Percentiles rank a stretch among this genome's conserved stretches.
phyloP scores from a whole-genome alignment of 1,284 basidiomycete species.

The Vanrija humicola region DNA sequence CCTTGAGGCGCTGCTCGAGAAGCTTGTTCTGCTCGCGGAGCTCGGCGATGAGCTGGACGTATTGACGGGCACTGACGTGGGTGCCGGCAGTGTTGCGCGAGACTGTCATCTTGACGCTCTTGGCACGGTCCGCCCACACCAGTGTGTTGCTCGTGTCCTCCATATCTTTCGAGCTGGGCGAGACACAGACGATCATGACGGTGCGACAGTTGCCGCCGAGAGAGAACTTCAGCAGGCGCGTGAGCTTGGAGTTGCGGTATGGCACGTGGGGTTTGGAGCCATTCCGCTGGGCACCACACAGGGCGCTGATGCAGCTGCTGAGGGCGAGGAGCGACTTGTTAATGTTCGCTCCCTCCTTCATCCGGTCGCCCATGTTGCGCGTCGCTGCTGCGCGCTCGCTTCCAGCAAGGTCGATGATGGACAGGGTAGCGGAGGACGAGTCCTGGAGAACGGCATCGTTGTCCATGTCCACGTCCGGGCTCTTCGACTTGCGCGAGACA shows the following conservation, averaged over 20 bases:
- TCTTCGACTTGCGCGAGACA: conserved; percentile 68
- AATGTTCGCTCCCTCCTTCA: conserved; percentile 96
- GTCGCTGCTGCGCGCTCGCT: conserved; percentile 93
- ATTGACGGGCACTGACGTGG: conserved; percentile 85
- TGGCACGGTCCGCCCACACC: conserved; percentile 90
- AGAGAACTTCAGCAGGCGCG: conserved; percentile 90
- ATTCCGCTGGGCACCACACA: conserved; percentile 66
- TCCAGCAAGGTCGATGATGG: conserved; percentile 93
- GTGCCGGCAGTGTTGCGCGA: conserved; percentile 91
- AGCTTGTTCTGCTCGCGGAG: conserved; percentile 30
- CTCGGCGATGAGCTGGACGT: conserved; percentile 86
- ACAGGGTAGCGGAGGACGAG: conserved; percentile 82
- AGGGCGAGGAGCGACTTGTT: conserved; percentile 94
- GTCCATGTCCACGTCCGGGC: conserved; percentile 42
- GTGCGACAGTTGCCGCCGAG: conserved; percentile 97
- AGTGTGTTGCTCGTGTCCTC: conserved; percentile 97
- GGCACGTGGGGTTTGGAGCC: conserved; percentile 85
- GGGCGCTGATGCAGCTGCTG: conserved; percentile 93
- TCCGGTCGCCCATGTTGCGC: conserved; percentile 91
- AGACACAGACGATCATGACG: conserved; percentile 95
- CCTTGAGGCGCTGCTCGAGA: conserved; percentile 66
- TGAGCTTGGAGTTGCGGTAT: conserved; percentile 94
- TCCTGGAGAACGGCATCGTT: conserved; percentile 44
- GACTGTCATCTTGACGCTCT: conserved; percentile 89
- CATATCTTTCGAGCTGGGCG: conserved; percentile 88